Evolutionary conservation across 1,284 basidiomycete genomes (phyloP).

Genomic region (Austroboletus novae-zelandiae): DNA sequence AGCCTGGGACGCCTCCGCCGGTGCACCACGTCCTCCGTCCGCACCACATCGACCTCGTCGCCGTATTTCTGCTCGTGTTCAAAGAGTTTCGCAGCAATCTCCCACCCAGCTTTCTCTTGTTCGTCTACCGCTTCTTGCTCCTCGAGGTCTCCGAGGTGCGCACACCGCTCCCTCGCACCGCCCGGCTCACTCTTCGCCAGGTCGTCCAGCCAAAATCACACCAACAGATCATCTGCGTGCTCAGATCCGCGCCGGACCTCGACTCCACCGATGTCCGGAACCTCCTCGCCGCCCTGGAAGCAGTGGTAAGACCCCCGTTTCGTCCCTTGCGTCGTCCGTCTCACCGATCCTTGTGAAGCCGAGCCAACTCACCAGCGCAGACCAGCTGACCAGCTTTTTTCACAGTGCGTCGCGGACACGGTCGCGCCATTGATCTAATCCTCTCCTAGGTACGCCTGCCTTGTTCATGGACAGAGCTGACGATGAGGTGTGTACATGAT

Average conservation of each 20-base stretch:
- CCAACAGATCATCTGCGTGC: slow-evolving; percentile 33
- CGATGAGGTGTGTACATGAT: slow-evolving; percentile 39
- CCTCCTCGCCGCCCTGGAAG: slow-evolving; percentile 39
- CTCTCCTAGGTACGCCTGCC: slow-evolving; percentile 42
- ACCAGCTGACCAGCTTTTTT: slow-evolving; percentile 64
- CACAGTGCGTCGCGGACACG: slow-evolving; percentile 43
- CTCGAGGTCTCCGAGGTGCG: slow-evolving; percentile 54
- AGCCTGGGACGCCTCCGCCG: slow-evolving; percentile 45
- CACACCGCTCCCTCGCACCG: neutral
- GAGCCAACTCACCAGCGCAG: slow-evolving; percentile 47
- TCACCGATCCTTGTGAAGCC: slow-evolving; percentile 40
- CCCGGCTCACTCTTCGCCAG: slow-evolving; percentile 24
- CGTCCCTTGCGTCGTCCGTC: neutral
- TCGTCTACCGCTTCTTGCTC: slow-evolving; percentile 60
- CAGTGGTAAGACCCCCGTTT: slow-evolving; percentile 38
- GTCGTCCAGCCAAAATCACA: slow-evolving; percentile 41
- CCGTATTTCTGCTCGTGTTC: slow-evolving; percentile 57
- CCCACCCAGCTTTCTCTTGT: slow-evolving; percentile 57
- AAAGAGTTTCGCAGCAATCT: slow-evolving; percentile 52
- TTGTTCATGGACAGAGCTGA: slow-evolving; percentile 54
- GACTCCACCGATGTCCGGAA: slow-evolving; percentile 29
- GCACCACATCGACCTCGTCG: slow-evolving; percentile 68
- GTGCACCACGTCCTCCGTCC: slow-evolving; percentile 63
- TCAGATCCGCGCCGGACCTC: slow-evolving; percentile 28
- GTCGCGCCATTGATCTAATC: slow-evolving; percentile 3